Evolutionary conservation across 192 early-diverging fungal genomes (phyloP).

Genomic region (Linnemannia exigua): DNA sequence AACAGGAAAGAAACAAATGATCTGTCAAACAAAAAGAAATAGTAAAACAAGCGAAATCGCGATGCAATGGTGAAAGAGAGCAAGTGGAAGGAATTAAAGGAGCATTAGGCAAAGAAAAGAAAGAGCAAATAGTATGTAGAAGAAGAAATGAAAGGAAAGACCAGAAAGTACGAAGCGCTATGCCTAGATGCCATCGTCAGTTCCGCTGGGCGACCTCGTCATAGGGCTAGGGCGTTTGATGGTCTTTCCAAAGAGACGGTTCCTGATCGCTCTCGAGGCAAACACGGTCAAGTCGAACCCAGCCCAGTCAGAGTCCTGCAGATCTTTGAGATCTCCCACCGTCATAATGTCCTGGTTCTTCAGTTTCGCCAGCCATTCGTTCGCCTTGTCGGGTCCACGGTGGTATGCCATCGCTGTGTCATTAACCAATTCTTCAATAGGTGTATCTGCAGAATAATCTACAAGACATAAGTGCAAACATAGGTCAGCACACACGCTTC

Average conservation of each 20-base stretch:
- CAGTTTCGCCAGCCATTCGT: constrained; percentile 77
- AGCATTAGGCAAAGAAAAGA: not conserved
- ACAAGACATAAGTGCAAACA: not conserved
- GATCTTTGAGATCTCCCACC: constrained; percentile 79
- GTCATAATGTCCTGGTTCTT: constrained; percentile 85
- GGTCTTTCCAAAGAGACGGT: constrained; percentile 63
- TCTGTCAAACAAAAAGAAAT: not conserved
- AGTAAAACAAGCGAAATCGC: not conserved
- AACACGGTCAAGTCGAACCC: constrained; percentile 72
- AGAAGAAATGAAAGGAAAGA: not conserved
- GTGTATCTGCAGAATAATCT: constrained; percentile 70
- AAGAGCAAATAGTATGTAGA: not conserved
- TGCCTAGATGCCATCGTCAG: constrained; percentile 10
- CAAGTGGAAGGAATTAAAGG: not conserved
- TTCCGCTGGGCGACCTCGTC: constrained; percentile 29
- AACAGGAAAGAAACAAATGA: not conserved
- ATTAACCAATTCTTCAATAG: constrained; percentile 77
- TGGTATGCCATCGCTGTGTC: constrained; percentile 78
- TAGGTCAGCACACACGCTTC: not conserved
- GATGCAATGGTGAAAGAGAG: not conserved
- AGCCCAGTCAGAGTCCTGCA: constrained; percentile 83
- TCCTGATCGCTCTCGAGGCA: constrained; percentile 68
- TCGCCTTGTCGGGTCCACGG: constrained; percentile 75
- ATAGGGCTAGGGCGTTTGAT: constrained; percentile 22
- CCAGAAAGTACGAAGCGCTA: not conserved